Base-by-base conservation (phyloP, 108 stramenopile species). In the Poteriospumella lacustris region DNA sequence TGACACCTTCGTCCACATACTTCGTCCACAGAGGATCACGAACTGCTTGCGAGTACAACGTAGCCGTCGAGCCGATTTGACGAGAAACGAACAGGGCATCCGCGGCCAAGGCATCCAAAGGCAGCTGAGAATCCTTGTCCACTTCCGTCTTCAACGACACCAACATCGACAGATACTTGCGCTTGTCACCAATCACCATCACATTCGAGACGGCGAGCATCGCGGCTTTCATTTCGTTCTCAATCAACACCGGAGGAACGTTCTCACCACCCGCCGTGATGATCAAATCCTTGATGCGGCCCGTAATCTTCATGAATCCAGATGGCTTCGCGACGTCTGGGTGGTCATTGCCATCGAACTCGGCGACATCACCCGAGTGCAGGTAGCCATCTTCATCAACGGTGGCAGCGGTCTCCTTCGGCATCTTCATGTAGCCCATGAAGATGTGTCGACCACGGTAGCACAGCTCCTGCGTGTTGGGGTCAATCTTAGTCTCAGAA, bases 191-290 rank as follows among this genome's bases (percentile, higher is more conserved):
- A 52, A 92, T 76, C 26, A 89, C 79, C 86, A 90, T 88, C 68
- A 84, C 84, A 59, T 90, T 83, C 0, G 83, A 44, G 33, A 84
- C 72, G 31, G 83, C 76, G 2, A 85, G 82, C 58, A 90, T 79
- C 24, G 80, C 85, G 19, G 42, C 33, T 79, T 88, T 88, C 69
- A 91, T 68, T 42, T 84, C 75, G 40, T 89, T 81, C 86, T 91
- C 90, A 60, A 92, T 90, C 28, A 84, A 84, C 26, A 88, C 86
- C 1, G 91, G 91, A 0, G 90, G 79, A 38, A 91, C 76, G 70
- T 90, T 92, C 78, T 92, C 90, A 26, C 90, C 91, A 26, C 91
- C 91, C 0, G 90, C 89, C 0, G 90, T 90, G 83, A 92, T 79
- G 78, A 82, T 78, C 44, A 82, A 42, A 44, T 82, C 81, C 81